Evolutionary conservation across 2,329 filamentous ascomycete species (phyloP).

Genomic region (Lecanicillium sp.): DNA sequence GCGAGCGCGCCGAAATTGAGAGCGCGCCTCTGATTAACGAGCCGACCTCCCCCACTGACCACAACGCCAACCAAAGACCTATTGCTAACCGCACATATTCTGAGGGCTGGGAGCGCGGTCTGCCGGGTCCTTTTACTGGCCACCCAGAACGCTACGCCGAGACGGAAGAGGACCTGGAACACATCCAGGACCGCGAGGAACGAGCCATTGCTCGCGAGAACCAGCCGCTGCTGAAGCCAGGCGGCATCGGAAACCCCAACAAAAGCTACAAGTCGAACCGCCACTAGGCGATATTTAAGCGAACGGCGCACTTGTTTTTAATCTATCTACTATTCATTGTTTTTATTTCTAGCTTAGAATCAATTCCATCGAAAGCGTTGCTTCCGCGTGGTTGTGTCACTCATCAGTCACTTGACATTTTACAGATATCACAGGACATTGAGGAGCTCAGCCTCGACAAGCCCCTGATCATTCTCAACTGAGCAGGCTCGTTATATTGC

Average conservation of each 20-base stretch:
- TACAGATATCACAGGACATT: too few species aligned
- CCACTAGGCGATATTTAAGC: background rate
- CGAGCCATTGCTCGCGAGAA: slow-evolving; percentile 44
- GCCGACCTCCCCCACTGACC: slow-evolving; percentile 24
- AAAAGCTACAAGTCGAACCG: slow-evolving; percentile 31
- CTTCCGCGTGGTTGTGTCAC: background rate
- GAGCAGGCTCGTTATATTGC: too few species aligned
- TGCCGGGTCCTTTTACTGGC: slow-evolving; percentile 45
- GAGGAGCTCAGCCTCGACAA: too few species aligned
- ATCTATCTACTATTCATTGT: background rate
- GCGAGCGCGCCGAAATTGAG: slow-evolving; percentile 22
- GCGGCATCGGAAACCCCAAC: slow-evolving; percentile 42
- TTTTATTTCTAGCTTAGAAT: slow-evolving; percentile 5
- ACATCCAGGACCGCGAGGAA: slow-evolving; percentile 46
- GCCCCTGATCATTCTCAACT: too few species aligned
- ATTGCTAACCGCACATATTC: slow-evolving; percentile 40
- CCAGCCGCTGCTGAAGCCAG: slow-evolving; percentile 43
- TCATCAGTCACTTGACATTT: too few species aligned
- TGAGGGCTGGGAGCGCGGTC: slow-evolving; percentile 45
- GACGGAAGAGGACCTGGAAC: slow-evolving; percentile 45
- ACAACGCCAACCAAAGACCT: slow-evolving; percentile 26
- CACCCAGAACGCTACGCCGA: slow-evolving; percentile 48
- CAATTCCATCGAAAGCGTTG: background rate
- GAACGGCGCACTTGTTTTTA: background rate
- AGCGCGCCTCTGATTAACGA: slow-evolving; percentile 21